These are phyloP conservation scores for Elsinoe batatas DNA, from an alignment of 2,329 filamentous ascomycete genomes.

Conservation along the genomic window DNA sequence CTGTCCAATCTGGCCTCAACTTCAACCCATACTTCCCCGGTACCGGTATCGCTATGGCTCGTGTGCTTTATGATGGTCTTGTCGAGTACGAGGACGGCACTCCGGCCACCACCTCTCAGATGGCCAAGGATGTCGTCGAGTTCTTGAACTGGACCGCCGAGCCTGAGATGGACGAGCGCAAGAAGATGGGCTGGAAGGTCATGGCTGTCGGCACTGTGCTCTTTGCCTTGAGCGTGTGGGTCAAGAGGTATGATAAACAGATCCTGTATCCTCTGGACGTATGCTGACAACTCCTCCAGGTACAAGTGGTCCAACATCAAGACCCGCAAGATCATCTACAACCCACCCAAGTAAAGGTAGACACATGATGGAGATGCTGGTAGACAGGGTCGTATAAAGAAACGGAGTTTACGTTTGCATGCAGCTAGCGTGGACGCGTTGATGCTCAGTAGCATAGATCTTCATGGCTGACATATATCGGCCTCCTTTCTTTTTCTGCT, in stretches of 20 bases:
- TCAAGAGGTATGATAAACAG: slow-evolving; percentile 59
- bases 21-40: slow-evolving; percentile 99
- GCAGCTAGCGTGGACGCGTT: neutral
- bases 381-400: neutral
- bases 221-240: slow-evolving; percentile 84
- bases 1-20: slow-evolving; percentile 82
- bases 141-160: slow-evolving; percentile 99
- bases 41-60: slow-evolving; percentile 97
- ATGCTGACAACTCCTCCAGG: slow-evolving; percentile 29
- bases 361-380: neutral
- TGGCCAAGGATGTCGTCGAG: slow-evolving; percentile 98
- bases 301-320: slow-evolving; percentile 99
- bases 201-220: slow-evolving; percentile 68
- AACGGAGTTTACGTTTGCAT: neutral
- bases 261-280: neutral
- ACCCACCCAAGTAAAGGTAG: slow-evolving; percentile 47
- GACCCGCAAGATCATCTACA: slow-evolving; percentile 86
- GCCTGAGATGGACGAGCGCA: slow-evolving; percentile 98
- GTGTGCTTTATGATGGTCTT: slow-evolving; percentile 92
- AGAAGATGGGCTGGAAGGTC: slow-evolving; percentile 99
- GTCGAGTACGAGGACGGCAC: slow-evolving; percentile 98
- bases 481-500: slow-evolving; percentile 4
- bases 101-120: slow-evolving; percentile 89
- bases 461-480: neutral
- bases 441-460: slow-evolving; percentile 11